Evolutionary conservation across 2,329 filamentous ascomycete species (phyloP), one percentile per base, ranked within the genome.

Genomic region (Geoglossum cookeanum): DNA sequence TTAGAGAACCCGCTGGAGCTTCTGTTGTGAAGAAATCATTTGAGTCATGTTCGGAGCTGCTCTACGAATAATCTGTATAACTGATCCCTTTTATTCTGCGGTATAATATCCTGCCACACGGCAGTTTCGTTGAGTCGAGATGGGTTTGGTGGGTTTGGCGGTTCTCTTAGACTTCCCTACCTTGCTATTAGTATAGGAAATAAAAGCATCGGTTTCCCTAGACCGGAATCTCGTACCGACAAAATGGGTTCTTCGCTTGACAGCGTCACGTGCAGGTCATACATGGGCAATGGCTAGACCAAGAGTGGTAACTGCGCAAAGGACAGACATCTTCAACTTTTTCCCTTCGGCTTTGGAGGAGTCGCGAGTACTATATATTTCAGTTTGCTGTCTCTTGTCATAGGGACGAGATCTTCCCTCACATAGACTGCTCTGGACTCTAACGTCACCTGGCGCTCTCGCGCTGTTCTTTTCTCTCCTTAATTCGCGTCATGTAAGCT

Each of bases 1-100:
- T 77, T 98, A 60, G 92, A 98, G 83, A 96, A 95, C 79, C 92
- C 92, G 63, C 79, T 98, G 64, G 87, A 94, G 76, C 79, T 98
- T 64, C 77, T 98, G 71, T 79, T 98, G 72, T 98, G 84, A 53
- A 57, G 22, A 32, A 35, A 9, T 15, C 22, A 15, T n/a, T 39
- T 39, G n/a, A 15, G 3, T 57, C n/a, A 15, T 27, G n/a, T 53
- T 17, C 17, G 27, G 22, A 29, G 33, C 54, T 22, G n/a, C 54
- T 22, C 27, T 44, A 17, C 39, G 17, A 17, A 8, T 39, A 32
- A 48, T 35, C 17, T 30, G 37, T 44, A 55, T 35, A 44, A 47
- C 37, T 55, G 54, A 42, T 55, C 33, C 13, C 5, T 29, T 15
- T 47, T 44, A 37, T 32, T 17, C 32, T 32, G 39, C 33, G 35